Evolutionary conservation across 2,329 filamentous ascomycete genomes (phyloP).

Genomic region (Cordyceps tenuipes): DNA sequence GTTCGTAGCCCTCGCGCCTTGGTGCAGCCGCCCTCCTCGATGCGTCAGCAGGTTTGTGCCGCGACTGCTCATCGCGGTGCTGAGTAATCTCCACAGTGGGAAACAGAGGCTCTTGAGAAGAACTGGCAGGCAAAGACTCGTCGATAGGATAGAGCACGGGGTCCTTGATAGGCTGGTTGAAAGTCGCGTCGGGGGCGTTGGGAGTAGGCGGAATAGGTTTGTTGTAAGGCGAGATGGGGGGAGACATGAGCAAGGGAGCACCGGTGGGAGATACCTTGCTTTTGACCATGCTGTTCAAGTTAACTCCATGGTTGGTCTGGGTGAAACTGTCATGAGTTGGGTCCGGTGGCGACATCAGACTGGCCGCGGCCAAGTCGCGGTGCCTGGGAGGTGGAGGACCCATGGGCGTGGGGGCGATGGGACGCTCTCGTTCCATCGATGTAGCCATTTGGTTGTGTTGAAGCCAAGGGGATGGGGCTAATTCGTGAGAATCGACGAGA

Average conservation of each 20-base stretch:
- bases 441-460: conserved; percentile 4
- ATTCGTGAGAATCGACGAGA: conserved; percentile 4
- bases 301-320: conserved; percentile 14
- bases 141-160: conserved; percentile 50
- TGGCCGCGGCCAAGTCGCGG: conserved; percentile 40
- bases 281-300: conserved; percentile 16
- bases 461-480: not conserved
- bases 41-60: conserved; percentile 31
- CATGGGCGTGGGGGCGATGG: conserved; percentile 19
- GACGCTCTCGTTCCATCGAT: conserved; percentile 19
- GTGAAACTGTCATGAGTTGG: conserved; percentile 46
- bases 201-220: conserved; percentile 28
- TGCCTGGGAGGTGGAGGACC: conserved; percentile 21
- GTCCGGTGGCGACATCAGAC: conserved; percentile 55
- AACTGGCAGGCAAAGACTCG: conserved; percentile 31
- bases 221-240: conserved; percentile 46
- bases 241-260: conserved; percentile 40
- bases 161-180: conserved; percentile 33
- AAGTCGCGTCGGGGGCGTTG: conserved; percentile 22
- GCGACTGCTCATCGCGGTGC: conserved; percentile 43
- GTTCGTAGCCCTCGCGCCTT: conserved; percentile 43
- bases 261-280: conserved; percentile 23
- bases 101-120: conserved; percentile 44
- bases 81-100: conserved; percentile 31
- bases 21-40: conserved; percentile 41